These are phyloP conservation scores for Claviceps sp. DNA, from an alignment of 2,329 filamentous ascomycete genomes.

Conservation along the genomic window DNA sequence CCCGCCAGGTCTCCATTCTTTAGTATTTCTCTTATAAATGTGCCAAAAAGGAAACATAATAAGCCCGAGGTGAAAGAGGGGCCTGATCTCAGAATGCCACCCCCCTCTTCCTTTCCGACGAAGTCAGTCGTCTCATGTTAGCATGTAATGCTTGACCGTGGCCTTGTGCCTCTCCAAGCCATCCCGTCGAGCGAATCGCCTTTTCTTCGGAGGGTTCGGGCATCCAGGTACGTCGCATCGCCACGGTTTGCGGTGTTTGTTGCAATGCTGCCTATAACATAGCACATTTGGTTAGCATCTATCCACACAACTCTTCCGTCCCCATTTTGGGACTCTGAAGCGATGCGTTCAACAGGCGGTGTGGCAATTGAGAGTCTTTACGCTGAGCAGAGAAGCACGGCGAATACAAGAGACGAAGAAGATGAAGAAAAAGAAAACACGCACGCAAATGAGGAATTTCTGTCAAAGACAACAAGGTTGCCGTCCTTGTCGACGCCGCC, in stretches of 20 bases:
- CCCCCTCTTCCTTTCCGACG: background rate
- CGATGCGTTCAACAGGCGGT: background rate
- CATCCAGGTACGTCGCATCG: conserved; percentile 25
- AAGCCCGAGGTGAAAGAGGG: background rate
- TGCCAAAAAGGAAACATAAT: too few relatives aligned
- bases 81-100: background rate
- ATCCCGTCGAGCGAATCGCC: conserved; percentile 27
- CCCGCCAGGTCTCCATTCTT: too few relatives aligned
- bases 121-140: conserved; percentile 11
- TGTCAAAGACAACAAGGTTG: conserved; percentile 24
- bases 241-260: conserved; percentile 30
- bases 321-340: background rate
- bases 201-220: conserved; percentile 27
- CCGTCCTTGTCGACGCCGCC: conserved; percentile 27
- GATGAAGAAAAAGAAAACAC: conserved; percentile 3
- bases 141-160: conserved; percentile 24
- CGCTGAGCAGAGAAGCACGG: background rate
- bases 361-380: background rate
- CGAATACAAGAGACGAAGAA: background rate
- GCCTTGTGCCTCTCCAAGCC: conserved; percentile 27
- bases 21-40: too few relatives aligned
- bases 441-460: conserved; percentile 29
- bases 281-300: conserved; percentile 1
- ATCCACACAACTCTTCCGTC: background rate
- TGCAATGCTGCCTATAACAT: conserved; percentile 25